Percentiles rank a stretch among this genome's conserved stretches.
Evolutionary conservation across 2,329 filamentous ascomycete species (phyloP).

Genomic region (Ceratocystis diversiconidia): DNA sequence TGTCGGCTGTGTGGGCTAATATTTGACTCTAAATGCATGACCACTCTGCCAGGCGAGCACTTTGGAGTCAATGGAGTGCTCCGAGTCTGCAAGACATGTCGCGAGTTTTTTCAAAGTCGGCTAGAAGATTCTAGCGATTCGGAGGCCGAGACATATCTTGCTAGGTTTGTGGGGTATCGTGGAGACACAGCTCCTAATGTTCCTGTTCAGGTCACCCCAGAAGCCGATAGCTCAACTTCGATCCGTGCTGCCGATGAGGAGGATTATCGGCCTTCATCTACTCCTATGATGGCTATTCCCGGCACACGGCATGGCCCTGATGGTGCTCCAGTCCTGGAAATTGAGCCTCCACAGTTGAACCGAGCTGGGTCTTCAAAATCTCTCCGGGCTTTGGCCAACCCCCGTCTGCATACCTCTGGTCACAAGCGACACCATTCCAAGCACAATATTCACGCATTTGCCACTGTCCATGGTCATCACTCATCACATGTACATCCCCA

Average conservation of each 20-base stretch:
- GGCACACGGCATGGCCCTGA: slow-evolving; percentile 66
- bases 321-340: slow-evolving; percentile 74
- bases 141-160: slow-evolving; percentile 50
- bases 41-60: slow-evolving; percentile 70
- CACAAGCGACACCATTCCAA: slow-evolving; percentile 82
- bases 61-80: slow-evolving; percentile 79
- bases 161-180: slow-evolving; percentile 24
- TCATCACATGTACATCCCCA: background rate
- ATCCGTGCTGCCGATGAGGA: slow-evolving; percentile 26
- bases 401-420: slow-evolving; percentile 59
- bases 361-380: slow-evolving; percentile 92
- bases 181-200: slow-evolving; percentile 13
- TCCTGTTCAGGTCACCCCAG: background rate
- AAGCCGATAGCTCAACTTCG: slow-evolving; percentile 10
- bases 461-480: slow-evolving; percentile 4
- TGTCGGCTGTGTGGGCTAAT: slow-evolving; percentile 96
- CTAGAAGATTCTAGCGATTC: slow-evolving; percentile 77
- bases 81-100: slow-evolving; percentile 83
- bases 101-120: slow-evolving; percentile 69
- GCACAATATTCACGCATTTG: slow-evolving; percentile 41
- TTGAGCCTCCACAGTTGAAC: slow-evolving; percentile 68
- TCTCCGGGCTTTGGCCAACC: slow-evolving; percentile 55
- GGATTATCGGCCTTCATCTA: slow-evolving; percentile 41
- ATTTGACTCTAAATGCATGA: slow-evolving; percentile 92
- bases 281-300: slow-evolving; percentile 58